Evolutionary conservation across 2,329 filamentous ascomycete species (phyloP), one percentile per base, ranked within the genome.

Genomic region (Trichoderma sp.): DNA sequence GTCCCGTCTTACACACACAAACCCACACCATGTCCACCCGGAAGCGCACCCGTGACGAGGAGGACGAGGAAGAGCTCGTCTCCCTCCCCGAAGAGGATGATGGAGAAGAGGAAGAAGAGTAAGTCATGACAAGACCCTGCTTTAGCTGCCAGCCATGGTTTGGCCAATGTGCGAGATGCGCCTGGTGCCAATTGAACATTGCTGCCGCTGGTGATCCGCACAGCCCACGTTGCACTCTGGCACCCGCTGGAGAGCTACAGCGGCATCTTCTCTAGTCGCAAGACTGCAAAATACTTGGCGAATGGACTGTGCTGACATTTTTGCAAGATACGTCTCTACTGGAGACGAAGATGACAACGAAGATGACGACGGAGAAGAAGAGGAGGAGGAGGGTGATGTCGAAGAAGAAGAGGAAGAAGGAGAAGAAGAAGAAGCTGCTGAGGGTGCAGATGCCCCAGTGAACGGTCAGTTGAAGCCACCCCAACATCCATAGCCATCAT

Each of bases 41-140:
- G 77, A 87, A 87, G 85, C 85, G 85, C 82, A 86, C 86, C 83
- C 83, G 85, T 76, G 84, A 92, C 65, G 91, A 91, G 63, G 91
- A 92, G 28, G 85, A 86, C 75, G 84, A 86, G 78, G 85, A 87
- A 72, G 85, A 87, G 81, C 85, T 88, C 39, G 83, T 88, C 73
- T 86, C 86, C 73, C 84, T 88, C 70, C 86, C 86, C 69, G 86
- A 86, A 73, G 85, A 83, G 62, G 83, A 84, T 62, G 84, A 86
- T 73, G 84, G 83, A 57, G 84, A 86, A 77, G 85, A 87, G 76
- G 86, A 87, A 78, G 85, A 87, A 78, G 86, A 87, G 86, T 87
- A 83, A 84, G 86, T 78, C 6, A 61, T 53, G 32, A 32, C 51
- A 66, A 61, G 60, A n/a, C 51, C 12, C 43, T 14, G 11, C 47